Base-by-base conservation (phyloP, 1,284 basidiomycete genomes). In the Cutaneotrichosporon curvatum region DNA sequence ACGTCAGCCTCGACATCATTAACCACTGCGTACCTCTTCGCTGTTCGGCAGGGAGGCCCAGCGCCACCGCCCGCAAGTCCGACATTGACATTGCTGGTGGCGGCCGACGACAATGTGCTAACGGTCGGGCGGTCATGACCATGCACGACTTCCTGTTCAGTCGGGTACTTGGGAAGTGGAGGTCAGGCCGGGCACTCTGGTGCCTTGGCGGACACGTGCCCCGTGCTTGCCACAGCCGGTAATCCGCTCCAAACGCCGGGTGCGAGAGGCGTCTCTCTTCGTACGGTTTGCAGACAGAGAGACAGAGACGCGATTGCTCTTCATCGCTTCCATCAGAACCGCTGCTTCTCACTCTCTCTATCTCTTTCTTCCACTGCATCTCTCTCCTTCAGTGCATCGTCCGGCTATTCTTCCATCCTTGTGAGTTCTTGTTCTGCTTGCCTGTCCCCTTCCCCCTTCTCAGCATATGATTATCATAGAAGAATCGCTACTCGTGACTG, bases 401-500 rank as follows among this genome's bases (percentile, higher is more conserved):
- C 15, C 18, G 9, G n/a, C 19, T 18, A 23, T 8, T 25, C 32
- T 28, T 12, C 12, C 25, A 12, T 28, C 25, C 12, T 12, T 28
- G 25, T 28, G 25, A 28, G 25, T 28, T 7, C 25, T 12, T 7
- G 25, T 28, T 7, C 25, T 12, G 25, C 25, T 11, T 18, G 7
- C 23, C 14, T 33, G 32, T 32, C 18, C 36, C 35, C 19, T 10
- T 22, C 28, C 25, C 16, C 43, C 31, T 28, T 34, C 34, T 37
- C 20, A 31, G 50, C 62, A 61, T 43, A 56, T 58, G 67, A 68
- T 68, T 67, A 67, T 50, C 23, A 53, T 56, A 43, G 46, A 64
- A 68, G 68, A 70, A 70, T 70, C 68, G 68, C 66, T 70, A 70
- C 68, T 67, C 68, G 65, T 51, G 64, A 68, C 48, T 47, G 41